These are phyloP conservation scores for Pseudocercospora cruenta DNA, from an alignment of 2,329 filamentous ascomycete genomes.

Conservation along the genomic window DNA sequence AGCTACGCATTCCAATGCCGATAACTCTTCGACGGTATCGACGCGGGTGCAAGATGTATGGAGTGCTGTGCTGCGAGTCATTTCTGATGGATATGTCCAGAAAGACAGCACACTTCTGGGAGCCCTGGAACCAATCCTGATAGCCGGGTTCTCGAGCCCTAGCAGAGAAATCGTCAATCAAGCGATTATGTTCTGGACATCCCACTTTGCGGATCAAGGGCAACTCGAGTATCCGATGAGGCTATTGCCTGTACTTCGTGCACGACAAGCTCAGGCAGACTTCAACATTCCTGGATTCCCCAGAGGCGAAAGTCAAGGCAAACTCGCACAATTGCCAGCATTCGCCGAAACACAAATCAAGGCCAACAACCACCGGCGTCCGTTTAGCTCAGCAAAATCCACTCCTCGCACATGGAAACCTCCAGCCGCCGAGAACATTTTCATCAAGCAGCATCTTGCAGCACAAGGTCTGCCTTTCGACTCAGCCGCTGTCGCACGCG, in stretches of 20 bases:
- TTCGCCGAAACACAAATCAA: conserved; percentile 32
- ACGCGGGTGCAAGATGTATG: conserved; percentile 33
- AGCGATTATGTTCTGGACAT: conserved; percentile 69
- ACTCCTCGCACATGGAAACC: background rate
- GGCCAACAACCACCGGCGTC: background rate
- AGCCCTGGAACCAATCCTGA: conserved; percentile 55
- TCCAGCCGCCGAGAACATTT: conserved; percentile 20
- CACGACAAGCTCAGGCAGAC: conserved; percentile 60
- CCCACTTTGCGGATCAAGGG: conserved; percentile 64
- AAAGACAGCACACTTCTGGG: conserved; percentile 61
- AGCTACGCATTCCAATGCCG: conserved; percentile 23
- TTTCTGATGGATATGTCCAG: conserved; percentile 60
- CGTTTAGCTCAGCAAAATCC: background rate
- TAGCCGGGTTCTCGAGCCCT: conserved; percentile 57
- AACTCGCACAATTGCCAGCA: conserved; percentile 37
- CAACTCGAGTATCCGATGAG: conserved; percentile 66
- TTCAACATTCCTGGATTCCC: conserved; percentile 55
- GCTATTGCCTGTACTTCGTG: conserved; percentile 65
- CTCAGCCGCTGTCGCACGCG: background rate
- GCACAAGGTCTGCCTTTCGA: conserved; percentile 19
- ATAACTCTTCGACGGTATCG: conserved; percentile 50
- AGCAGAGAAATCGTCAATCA: conserved; percentile 55
- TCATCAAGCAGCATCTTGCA: conserved; percentile 30
- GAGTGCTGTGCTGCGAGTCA: conserved; percentile 52
- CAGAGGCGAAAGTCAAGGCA: conserved; percentile 40